phyloP scores from a whole-genome alignment of 2,329 filamentous ascomycete species.

The Xylaria sp. region DNA sequence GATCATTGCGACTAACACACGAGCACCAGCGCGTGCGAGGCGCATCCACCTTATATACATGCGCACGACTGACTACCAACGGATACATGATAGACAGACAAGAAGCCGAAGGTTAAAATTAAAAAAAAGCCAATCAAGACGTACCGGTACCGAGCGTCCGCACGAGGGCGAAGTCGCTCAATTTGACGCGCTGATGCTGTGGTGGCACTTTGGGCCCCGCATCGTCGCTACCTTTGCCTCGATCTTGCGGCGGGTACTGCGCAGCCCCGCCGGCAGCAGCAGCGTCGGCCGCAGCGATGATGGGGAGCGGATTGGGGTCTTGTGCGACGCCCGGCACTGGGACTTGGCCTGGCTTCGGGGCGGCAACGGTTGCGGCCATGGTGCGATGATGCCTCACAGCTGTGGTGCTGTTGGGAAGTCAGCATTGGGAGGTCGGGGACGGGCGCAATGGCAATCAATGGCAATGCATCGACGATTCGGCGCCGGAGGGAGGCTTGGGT shows the following conservation, averaged over 20 bases:
- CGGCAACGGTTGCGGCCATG: conserved; percentile 52
- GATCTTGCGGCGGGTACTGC: conserved; percentile 26
- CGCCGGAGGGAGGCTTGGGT: conserved; percentile 18
- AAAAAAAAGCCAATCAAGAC: conserved; percentile 33
- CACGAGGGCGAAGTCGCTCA: conserved; percentile 76
- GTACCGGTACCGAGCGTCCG: conserved; percentile 81
- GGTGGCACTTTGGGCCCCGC: conserved; percentile 46
- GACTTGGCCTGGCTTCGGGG: conserved; percentile 43
- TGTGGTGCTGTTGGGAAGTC: conserved; percentile 31
- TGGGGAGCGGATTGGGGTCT: conserved; percentile 41
- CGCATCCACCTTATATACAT: not conserved
- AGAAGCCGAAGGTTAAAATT: not conserved
- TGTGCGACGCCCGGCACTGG: conserved; percentile 42
- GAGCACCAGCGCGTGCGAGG: conserved; percentile 13
- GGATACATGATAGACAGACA: not conserved
- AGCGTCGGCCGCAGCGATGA: conserved; percentile 39
- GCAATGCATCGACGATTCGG: conserved; percentile 30
- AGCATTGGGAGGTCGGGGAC: conserved; percentile 35
- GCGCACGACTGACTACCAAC: not conserved
- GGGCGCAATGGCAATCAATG: conserved; percentile 31
- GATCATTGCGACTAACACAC: not conserved
- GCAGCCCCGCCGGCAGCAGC: conserved; percentile 35
- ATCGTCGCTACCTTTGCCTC: conserved; percentile 35
- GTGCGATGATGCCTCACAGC: conserved; percentile 32
- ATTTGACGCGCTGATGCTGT: conserved; percentile 53